phyloP scores from a whole-genome alignment of 2,329 filamentous ascomycete species.

The Fusarium papillatum region DNA sequence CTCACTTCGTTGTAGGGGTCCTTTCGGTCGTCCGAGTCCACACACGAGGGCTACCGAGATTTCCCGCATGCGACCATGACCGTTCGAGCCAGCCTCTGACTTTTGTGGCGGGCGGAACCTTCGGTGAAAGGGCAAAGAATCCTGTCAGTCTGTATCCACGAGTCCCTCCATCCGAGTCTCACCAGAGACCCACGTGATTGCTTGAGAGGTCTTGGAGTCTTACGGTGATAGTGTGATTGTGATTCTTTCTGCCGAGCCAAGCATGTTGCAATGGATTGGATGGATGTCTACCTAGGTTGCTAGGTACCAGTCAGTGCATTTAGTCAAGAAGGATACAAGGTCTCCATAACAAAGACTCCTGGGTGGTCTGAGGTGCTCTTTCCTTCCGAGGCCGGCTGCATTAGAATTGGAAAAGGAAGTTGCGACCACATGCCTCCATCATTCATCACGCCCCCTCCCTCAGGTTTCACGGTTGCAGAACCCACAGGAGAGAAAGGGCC shows the following conservation, averaged over 20 bases:
- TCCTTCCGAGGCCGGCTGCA: constrained; percentile 30
- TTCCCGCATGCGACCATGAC: constrained; percentile 27
- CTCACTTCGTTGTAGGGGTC: constrained; percentile 21
- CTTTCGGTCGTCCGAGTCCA: constrained; percentile 25
- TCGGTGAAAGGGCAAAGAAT: constrained; percentile 7
- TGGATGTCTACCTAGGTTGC: neutral
- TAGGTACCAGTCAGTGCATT: neutral
- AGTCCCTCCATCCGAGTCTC: constrained; percentile 26
- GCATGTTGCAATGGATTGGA: constrained; percentile 3
- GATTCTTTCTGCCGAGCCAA: constrained; percentile 20
- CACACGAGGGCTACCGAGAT: constrained; percentile 16
- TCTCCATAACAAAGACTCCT: neutral
- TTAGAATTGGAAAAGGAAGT: constrained; percentile 17
- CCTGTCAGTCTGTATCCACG: constrained; percentile 12
- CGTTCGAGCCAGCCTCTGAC: constrained; percentile 19
- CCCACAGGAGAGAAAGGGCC: neutral
- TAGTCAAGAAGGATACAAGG: neutral
- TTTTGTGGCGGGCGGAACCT: constrained; percentile 12
- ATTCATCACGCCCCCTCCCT: constrained; percentile 1
- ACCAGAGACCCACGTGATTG: constrained; percentile 39
- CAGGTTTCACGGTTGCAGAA: constrained; percentile 10
- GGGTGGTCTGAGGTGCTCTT: constrained; percentile 17
- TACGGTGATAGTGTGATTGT: constrained; percentile 25
- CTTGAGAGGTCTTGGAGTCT: constrained; percentile 30
- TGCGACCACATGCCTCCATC: constrained; percentile 15